Percentiles rank a stretch among this genome's conserved stretches.
phyloP scores from a whole-genome alignment of 1,139 yeast genomes.

The Pichia terricola region DNA sequence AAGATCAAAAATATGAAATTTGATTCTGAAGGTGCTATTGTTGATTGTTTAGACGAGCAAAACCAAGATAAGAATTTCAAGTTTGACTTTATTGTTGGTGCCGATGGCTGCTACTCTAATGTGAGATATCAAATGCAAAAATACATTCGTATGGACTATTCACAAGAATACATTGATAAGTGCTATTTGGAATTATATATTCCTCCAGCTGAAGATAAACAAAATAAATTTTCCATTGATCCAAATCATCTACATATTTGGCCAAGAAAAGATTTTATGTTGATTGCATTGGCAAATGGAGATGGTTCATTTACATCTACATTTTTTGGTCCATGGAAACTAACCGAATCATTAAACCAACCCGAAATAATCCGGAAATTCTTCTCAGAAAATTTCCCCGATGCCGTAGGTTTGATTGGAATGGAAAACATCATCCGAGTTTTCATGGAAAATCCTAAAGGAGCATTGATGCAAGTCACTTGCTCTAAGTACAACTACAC shows the following conservation, averaged over 20 bases:
- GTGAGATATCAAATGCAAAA: conserved; percentile 65
- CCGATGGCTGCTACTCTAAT: conserved; percentile 81
- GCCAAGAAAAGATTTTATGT: conserved; percentile 84
- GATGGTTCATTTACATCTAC: conserved; percentile 90
- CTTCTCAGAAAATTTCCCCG: conserved; percentile 57
- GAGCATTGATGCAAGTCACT: conserved; percentile 59
- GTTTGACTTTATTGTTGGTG: conserved; percentile 59
- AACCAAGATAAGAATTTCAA: conserved; percentile 2
- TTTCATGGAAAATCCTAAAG: conserved; percentile 58
- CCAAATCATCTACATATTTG: conserved; percentile 84
- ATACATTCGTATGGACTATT: conserved; percentile 55
- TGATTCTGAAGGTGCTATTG: conserved; percentile 5
- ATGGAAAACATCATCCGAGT: conserved; percentile 36
- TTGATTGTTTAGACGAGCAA: conserved; percentile 3
- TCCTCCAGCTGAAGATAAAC: conserved; percentile 36
- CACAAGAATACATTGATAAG: conserved; percentile 76
- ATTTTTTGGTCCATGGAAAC: conserved; percentile 74
- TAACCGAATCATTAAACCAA: conserved; percentile 45
- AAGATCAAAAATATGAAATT: conserved; percentile 33
- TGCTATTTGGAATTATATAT: conserved; percentile 74
- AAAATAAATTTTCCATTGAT: conserved; percentile 41
- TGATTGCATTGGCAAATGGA: conserved; percentile 76
- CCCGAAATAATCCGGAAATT: conserved; percentile 35
- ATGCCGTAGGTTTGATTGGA: conserved; percentile 65
- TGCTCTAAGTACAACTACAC: conserved; percentile 62